phyloP scores from a whole-genome alignment of 768 basidiomycete species.

The Lentinula guzmanii region DNA sequence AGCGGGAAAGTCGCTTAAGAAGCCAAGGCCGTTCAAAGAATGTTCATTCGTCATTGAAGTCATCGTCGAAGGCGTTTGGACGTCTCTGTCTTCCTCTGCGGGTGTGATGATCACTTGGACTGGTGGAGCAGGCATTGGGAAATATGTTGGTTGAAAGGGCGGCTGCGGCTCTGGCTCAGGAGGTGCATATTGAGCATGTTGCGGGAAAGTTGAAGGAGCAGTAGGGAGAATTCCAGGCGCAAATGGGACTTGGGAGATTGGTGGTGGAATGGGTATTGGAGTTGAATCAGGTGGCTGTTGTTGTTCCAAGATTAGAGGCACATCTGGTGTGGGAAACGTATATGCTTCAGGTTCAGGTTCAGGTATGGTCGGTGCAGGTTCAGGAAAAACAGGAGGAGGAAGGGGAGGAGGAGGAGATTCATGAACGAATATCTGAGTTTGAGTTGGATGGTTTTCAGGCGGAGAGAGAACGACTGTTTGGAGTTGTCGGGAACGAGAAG shows the following conservation, averaged over 20 bases:
- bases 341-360: background rate
- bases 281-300: background rate
- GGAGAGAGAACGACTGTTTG: background rate
- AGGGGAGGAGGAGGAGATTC: background rate
- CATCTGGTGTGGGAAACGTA: background rate
- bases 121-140: slow-evolving; percentile 6
- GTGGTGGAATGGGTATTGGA: background rate
- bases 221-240: background rate
- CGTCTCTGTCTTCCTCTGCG: background rate
- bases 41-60: slow-evolving; percentile 2
- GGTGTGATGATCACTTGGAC: background rate
- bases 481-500: background rate
- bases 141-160: background rate
- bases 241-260: slow-evolving; percentile 3
- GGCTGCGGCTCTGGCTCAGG: background rate
- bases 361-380: background rate
- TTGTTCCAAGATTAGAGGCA: background rate
- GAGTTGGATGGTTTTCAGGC: background rate
- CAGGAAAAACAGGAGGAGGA: background rate
- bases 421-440: background rate
- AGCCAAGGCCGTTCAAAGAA: background rate
- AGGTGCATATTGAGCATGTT: background rate
- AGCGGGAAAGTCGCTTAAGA: background rate
- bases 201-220: background rate
- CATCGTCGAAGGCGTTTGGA: slow-evolving; percentile 3